These are phyloP conservation scores for Teratosphaeria gauchensis DNA, from an alignment of 2,329 filamentous ascomycete genomes.

Conservation along the genomic window DNA sequence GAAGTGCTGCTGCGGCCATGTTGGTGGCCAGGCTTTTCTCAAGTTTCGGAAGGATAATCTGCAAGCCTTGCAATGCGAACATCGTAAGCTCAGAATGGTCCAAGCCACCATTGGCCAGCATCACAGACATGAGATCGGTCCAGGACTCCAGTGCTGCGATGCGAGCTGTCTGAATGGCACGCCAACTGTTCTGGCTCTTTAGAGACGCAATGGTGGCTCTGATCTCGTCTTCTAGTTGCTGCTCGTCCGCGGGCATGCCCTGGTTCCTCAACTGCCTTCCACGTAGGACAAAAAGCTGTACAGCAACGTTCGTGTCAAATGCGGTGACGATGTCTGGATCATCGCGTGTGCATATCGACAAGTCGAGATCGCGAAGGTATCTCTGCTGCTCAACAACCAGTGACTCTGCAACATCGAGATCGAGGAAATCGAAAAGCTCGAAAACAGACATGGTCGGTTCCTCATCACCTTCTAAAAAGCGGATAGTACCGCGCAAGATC, in stretches of 20 bases:
- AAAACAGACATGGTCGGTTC: slow-evolving; percentile 69
- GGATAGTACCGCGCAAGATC: slow-evolving; percentile 67
- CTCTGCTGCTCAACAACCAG: slow-evolving; percentile 41
- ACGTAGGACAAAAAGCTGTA: slow-evolving; percentile 63
- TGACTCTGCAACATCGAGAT: slow-evolving; percentile 46
- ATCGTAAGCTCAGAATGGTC: slow-evolving; percentile 64
- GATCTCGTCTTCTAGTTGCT: slow-evolving; percentile 49
- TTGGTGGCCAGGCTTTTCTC: slow-evolving; percentile 65
- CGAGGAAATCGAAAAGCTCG: slow-evolving; percentile 86
- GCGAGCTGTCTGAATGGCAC: slow-evolving; percentile 46
- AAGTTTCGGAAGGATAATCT: slow-evolving; percentile 78
- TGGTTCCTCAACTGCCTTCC: slow-evolving; percentile 50
- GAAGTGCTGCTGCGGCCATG: slow-evolving; percentile 59
- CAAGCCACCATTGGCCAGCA: slow-evolving; percentile 77
- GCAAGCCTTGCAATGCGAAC: slow-evolving; percentile 77
- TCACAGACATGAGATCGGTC: slow-evolving; percentile 73
- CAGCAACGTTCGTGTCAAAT: slow-evolving; percentile 62
- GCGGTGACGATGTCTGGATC: slow-evolving; percentile 48
- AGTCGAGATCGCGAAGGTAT: slow-evolving; percentile 57
- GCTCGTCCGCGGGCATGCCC: slow-evolving; percentile 23
- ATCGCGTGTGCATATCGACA: slow-evolving; percentile 54
- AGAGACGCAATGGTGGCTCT: slow-evolving; percentile 52
- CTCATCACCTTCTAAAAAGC: slow-evolving; percentile 55
- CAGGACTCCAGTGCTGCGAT: slow-evolving; percentile 68
- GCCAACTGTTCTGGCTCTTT: slow-evolving; percentile 53